Evolutionary conservation across 345 rosid genomes (phyloP).

Genomic region (Zanthoxylum bungeanum): DNA sequence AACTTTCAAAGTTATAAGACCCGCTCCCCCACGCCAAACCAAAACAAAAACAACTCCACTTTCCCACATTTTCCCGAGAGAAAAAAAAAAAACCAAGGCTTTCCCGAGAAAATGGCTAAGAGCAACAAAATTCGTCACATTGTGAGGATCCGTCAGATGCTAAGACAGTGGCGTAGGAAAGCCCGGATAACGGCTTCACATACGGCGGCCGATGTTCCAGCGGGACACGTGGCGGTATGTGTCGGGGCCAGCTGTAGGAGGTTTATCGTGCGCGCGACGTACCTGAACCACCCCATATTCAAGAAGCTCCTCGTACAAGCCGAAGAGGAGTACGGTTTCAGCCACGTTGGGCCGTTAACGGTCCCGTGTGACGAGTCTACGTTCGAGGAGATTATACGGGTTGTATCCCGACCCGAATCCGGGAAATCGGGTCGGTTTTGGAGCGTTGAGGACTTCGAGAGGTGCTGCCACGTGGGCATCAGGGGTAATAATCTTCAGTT

Average conservation of each 20-base stretch:
- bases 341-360: slow-evolving; percentile 57
- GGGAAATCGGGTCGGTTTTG: slow-evolving; percentile 19
- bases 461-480: slow-evolving; percentile 53
- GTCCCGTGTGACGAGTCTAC: slow-evolving; percentile 80
- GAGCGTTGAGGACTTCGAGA: slow-evolving; percentile 43
- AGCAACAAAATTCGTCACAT: slow-evolving; percentile 65
- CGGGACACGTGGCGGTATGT: slow-evolving; percentile 78
- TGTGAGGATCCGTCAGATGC: slow-evolving; percentile 77
- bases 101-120: slow-evolving; percentile 24
- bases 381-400: slow-evolving; percentile 68
- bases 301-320: slow-evolving; percentile 55
- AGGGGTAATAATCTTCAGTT: slow-evolving; percentile 20
- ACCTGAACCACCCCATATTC: slow-evolving; percentile 87
- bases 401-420: slow-evolving; percentile 39
- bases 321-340: slow-evolving; percentile 90
- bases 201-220: slow-evolving; percentile 60
- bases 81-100: too few species aligned
- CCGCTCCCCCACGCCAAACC: background rate
- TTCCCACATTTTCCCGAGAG: slow-evolving; percentile 8
- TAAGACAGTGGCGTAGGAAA: slow-evolving; percentile 70
- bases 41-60: background rate
- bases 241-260: slow-evolving; percentile 57
- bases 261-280: slow-evolving; percentile 67
- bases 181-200: slow-evolving; percentile 40
- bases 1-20: background rate